These are phyloP conservation scores for Hygrophorus pudorinus DNA, from an alignment of 768 basidiomycete genomes.

Conservation along the genomic window DNA sequence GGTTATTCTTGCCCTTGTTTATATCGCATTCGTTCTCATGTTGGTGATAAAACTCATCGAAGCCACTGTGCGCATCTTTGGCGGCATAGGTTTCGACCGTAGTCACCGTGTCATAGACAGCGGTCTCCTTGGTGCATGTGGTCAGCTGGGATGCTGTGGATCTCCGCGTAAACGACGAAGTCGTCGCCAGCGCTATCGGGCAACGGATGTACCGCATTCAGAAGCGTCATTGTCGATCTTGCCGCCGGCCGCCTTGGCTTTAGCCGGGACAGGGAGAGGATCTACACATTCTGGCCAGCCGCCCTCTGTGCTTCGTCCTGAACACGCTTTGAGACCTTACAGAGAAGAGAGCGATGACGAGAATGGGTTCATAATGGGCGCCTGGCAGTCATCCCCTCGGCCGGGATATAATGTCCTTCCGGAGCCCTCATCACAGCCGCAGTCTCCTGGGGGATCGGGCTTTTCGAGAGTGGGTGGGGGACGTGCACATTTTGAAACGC, in stretches of 20 bases:
- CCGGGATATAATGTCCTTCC: slow-evolving; percentile 38
- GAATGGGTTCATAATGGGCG: slow-evolving; percentile 81
- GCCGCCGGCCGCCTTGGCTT: slow-evolving; percentile 20
- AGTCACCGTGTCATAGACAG: slow-evolving; percentile 72
- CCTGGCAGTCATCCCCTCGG: slow-evolving; percentile 75
- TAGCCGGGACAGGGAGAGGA: slow-evolving; percentile 25
- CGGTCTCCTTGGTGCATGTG: slow-evolving; percentile 79
- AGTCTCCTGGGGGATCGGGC: slow-evolving; percentile 31
- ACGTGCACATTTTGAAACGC: slow-evolving; percentile 73
- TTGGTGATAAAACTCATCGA: slow-evolving; percentile 80
- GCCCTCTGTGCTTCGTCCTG: slow-evolving; percentile 66
- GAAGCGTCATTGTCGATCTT: slow-evolving; percentile 32
- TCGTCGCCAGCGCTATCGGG: slow-evolving; percentile 22
- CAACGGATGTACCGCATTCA: slow-evolving; percentile 14
- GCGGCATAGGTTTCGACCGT: slow-evolving; percentile 75
- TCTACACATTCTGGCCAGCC: slow-evolving; percentile 52
- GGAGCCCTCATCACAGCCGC: slow-evolving; percentile 20
- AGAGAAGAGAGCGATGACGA: slow-evolving; percentile 75
- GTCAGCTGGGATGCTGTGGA: slow-evolving; percentile 59
- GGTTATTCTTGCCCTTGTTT: slow-evolving; percentile 71
- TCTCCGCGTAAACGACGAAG: slow-evolving; percentile 13
- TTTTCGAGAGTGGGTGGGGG: slow-evolving; percentile 88
- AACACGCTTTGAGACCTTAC: slow-evolving; percentile 69
- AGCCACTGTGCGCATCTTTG: slow-evolving; percentile 67
- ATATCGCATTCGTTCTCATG: slow-evolving; percentile 75